These are phyloP conservation scores for Ammopiptanthus mongolicus DNA, from an alignment of 306 rosid genomes.

Conservation along the genomic window DNA sequence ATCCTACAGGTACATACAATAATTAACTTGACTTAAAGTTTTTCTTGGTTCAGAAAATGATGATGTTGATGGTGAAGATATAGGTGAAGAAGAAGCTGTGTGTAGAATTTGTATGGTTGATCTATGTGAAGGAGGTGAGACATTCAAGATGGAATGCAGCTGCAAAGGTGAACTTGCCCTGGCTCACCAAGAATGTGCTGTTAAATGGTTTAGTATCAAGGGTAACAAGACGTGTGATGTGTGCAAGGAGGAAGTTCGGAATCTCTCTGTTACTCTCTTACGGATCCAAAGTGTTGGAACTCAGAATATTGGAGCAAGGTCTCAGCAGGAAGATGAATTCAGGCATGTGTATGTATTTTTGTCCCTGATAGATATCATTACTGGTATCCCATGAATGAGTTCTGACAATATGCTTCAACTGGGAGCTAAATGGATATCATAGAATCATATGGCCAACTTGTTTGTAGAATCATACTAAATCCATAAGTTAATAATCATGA, in stretches of 20 bases:
- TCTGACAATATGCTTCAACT: neutral
- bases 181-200: constrained; percentile 92
- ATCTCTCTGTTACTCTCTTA: constrained; percentile 81
- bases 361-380: neutral
- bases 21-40: constrained; percentile 10
- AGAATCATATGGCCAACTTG: neutral
- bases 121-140: constrained; percentile 99
- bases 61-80: constrained; percentile 74
- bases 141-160: constrained; percentile 93
- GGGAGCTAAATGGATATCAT: neutral
- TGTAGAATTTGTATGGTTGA: constrained; percentile 91
- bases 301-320: constrained; percentile 43
- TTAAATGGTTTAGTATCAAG: constrained; percentile 94
- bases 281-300: constrained; percentile 59
- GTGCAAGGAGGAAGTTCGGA: constrained; percentile 89
- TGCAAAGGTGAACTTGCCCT: constrained; percentile 98
- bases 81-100: constrained; percentile 88
- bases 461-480: constrained; percentile 1
- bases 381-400: neutral
- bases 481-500: constrained; percentile 7
- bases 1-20: neutral
- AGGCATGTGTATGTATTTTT: constrained; percentile 51
- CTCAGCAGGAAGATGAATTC: constrained; percentile 49
- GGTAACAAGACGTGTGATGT: constrained; percentile 93
- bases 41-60: constrained; percentile 47